These are phyloP conservation scores for Metschnikowia koreensis DNA, from an alignment of 805 yeast genomes.

Conservation along the genomic window DNA sequence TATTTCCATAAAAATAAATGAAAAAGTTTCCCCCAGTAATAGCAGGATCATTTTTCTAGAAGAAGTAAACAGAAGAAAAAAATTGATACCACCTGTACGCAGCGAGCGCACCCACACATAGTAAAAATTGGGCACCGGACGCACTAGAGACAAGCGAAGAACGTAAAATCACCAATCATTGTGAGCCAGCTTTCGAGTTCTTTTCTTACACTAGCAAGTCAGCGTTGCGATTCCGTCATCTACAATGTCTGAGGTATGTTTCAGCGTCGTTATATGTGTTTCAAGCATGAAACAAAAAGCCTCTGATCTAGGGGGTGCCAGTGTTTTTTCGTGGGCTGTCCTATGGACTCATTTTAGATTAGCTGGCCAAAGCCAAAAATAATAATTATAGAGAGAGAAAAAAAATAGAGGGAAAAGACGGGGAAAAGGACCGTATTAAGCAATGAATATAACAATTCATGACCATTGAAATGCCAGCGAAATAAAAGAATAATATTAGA, in stretches of 20 bases:
- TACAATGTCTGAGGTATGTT: constrained; percentile 25
- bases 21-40: no score
- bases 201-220: neutral
- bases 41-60: no score
- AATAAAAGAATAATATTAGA: no score
- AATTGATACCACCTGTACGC: constrained; percentile 1
- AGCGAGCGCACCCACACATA: neutral
- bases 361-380: neutral
- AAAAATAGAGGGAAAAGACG: no score
- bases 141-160: constrained; percentile 1
- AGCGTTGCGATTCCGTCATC: neutral
- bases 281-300: neutral
- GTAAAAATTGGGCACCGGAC: constrained; percentile 9
- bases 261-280: neutral
- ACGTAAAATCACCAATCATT: neutral
- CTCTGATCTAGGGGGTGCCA: neutral
- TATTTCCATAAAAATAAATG: no score
- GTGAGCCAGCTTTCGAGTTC: neutral
- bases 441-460: no score
- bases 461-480: no score
- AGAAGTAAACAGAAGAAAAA: neutral
- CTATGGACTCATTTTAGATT: neutral
- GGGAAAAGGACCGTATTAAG: no score
- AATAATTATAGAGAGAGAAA: neutral
- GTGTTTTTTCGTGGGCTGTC: neutral